Percentiles rank a stretch among this genome's conserved stretches.
Evolutionary conservation across 495 filamentous ascomycete species (phyloP).

Genomic region (Neurospora sublineolata): DNA sequence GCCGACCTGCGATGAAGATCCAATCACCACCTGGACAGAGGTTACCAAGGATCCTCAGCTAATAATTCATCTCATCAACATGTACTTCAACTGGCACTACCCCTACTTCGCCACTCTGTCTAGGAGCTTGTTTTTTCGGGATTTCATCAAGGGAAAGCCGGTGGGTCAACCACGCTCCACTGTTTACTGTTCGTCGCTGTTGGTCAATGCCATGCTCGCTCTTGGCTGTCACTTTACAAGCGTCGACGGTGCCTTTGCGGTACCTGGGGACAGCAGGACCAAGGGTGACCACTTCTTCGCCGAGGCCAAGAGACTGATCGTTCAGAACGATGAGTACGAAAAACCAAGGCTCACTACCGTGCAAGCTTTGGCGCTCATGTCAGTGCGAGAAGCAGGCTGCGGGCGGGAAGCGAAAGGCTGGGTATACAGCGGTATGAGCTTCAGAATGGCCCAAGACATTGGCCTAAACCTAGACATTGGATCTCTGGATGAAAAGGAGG

Average conservation of each 20-base stretch:
- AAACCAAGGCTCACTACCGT: constrained; percentile 86
- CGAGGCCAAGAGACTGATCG: constrained; percentile 80
- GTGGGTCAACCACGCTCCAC: constrained; percentile 33
- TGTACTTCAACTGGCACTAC: constrained; percentile 99
- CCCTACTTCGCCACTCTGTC: constrained; percentile 90
- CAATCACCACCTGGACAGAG: constrained; percentile 73
- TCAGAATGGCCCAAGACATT: constrained; percentile 94
- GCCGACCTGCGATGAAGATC: constrained; percentile 36
- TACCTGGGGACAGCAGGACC: constrained; percentile 62
- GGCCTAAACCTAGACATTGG: constrained; percentile 81
- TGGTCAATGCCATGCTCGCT: constrained; percentile 94
- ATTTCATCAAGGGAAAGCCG: constrained; percentile 59
- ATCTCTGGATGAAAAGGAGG: constrained; percentile 65
- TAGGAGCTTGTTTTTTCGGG: constrained; percentile 77
- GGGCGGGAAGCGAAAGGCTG: constrained; percentile 91
- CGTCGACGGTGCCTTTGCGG: constrained; percentile 53
- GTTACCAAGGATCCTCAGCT: constrained; percentile 72
- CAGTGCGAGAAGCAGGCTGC: constrained; percentile 90
- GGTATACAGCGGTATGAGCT: constrained; percentile 97
- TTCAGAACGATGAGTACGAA: constrained; percentile 89
- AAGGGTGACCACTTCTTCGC: constrained; percentile 96
- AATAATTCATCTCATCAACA: constrained; percentile 78
- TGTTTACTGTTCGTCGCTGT: constrained; percentile 73
- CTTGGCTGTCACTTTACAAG: constrained; percentile 94
- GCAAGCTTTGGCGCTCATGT: constrained; percentile 91